These are phyloP conservation scores for Epichloe sibirici DNA, from an alignment of 2,329 filamentous ascomycete species.

Conservation along the genomic window DNA sequence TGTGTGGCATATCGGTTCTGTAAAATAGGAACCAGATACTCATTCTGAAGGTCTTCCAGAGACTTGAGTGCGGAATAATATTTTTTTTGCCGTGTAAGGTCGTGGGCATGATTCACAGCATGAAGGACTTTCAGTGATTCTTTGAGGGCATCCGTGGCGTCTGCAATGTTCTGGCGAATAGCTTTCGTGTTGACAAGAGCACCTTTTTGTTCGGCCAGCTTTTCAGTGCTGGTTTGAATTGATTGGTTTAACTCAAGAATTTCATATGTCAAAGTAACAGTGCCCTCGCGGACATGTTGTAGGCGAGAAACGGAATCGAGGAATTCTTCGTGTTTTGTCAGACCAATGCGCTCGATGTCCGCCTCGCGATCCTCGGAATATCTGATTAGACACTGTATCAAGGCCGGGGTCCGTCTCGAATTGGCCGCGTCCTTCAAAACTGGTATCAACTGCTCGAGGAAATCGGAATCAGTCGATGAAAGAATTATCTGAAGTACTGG, in stretches of 20 bases:
- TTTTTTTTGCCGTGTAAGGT: slow-evolving; percentile 80
- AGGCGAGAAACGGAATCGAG: slow-evolving; percentile 87
- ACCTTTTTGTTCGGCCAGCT: slow-evolving; percentile 87
- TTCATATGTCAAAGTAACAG: slow-evolving; percentile 75
- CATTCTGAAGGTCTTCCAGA: slow-evolving; percentile 89
- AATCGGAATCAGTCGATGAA: slow-evolving; percentile 82
- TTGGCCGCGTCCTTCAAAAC: slow-evolving; percentile 81
- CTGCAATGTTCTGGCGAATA: slow-evolving; percentile 89
- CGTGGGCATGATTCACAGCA: slow-evolving; percentile 87
- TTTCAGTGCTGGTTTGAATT: slow-evolving; percentile 90
- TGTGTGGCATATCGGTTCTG: slow-evolving; percentile 82
- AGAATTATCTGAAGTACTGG: slow-evolving; percentile 61
- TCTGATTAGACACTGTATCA: slow-evolving; percentile 57
- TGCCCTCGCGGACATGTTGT: slow-evolving; percentile 83
- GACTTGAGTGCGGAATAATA: slow-evolving; percentile 93
- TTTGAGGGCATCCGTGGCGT: slow-evolving; percentile 76
- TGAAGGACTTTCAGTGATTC: slow-evolving; percentile 87
- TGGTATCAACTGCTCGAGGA: slow-evolving; percentile 89
- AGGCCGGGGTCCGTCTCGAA: slow-evolving; percentile 57
- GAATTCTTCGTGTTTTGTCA: slow-evolving; percentile 95
- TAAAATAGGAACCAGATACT: slow-evolving; percentile 64
- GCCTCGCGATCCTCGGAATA: slow-evolving; percentile 79
- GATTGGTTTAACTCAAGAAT: slow-evolving; percentile 88
- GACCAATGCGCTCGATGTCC: slow-evolving; percentile 88
- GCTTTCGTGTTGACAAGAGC: slow-evolving; percentile 83